Conservation (phyloP, 2,329 filamentous ascomycete species). For the Claviceps maximensis region DNA sequence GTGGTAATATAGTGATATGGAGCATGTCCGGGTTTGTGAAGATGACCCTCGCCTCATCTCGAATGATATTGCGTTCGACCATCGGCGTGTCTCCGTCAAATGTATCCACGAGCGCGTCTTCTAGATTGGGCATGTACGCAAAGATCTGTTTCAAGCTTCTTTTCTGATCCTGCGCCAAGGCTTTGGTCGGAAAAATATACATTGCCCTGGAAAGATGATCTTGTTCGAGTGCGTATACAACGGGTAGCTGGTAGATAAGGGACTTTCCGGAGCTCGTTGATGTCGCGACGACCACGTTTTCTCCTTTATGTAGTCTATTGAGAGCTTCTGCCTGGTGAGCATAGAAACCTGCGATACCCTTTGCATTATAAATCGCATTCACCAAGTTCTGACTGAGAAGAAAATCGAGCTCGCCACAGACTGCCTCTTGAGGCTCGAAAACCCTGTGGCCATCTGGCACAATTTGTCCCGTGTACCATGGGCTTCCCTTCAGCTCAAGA, state of each 20-base stretch:
- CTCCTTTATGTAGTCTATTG: conserved; percentile 69
- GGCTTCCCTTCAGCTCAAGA: conserved; percentile 62
- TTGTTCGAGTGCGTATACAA: conserved; percentile 72
- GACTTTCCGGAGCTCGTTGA: conserved; percentile 96
- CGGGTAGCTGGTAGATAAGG: conserved; percentile 92
- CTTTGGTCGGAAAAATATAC: conserved; percentile 98
- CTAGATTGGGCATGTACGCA: conserved; percentile 63
- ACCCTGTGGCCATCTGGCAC: conserved; percentile 87
- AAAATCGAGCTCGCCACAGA: conserved; percentile 76
- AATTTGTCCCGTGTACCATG: conserved; percentile 88
- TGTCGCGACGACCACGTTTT: conserved; percentile 83
- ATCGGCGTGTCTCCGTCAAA: conserved; percentile 94
- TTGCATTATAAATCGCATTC: conserved; percentile 91
- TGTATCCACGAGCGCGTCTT: conserved; percentile 71
- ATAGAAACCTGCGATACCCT: conserved; percentile 74
- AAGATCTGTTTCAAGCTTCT: conserved; percentile 79
- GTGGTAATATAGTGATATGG: conserved; percentile 82
- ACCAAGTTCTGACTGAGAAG: conserved; percentile 79
- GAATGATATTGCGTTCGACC: conserved; percentile 60
- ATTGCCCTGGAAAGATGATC: conserved; percentile 70
- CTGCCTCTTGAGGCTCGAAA: conserved; percentile 70
- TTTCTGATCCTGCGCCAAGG: conserved; percentile 85
- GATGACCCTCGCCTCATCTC: conserved; percentile 81
- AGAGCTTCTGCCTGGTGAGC: conserved; percentile 89
- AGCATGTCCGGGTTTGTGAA: conserved; percentile 99